Percentiles rank a stretch among this genome's conserved stretches.
Evolutionary conservation across 2,329 filamentous ascomycete genomes (phyloP).

Genomic region (Dothistroma pini): DNA sequence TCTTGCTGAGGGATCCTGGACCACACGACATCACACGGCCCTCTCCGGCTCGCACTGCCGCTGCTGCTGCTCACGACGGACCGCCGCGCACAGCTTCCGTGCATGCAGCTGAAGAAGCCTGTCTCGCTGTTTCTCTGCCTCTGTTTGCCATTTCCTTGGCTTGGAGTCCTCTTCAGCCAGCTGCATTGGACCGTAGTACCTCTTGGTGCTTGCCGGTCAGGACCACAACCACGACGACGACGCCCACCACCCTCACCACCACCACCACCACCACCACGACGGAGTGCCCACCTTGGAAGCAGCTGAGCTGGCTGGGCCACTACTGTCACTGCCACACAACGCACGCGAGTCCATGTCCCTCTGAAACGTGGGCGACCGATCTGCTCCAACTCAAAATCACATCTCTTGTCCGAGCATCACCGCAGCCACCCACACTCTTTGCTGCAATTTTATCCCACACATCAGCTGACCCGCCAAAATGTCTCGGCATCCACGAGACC

Average conservation of each 20-base stretch:
- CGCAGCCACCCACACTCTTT: conserved; percentile 6
- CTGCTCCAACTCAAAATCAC: neutral
- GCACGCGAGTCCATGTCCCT: neutral
- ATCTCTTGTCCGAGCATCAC: conserved; percentile 1
- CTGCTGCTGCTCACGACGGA: neutral
- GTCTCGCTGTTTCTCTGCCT: neutral
- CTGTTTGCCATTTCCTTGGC: neutral
- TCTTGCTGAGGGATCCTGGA: neutral
- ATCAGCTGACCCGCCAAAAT: conserved; percentile 19
- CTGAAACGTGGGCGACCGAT: neutral
- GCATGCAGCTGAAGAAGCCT: neutral
- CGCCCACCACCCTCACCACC: too few relatives aligned
- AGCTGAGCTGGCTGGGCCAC: neutral
- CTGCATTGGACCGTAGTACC: neutral
- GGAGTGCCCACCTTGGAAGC: neutral
- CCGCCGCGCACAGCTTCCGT: conserved; percentile 3
- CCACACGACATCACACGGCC: neutral
- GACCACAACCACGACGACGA: neutral
- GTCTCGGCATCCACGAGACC: conserved; percentile 28
- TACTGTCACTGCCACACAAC: neutral
- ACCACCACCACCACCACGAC: neutral
- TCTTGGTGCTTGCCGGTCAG: neutral
- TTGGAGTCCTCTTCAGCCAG: neutral
- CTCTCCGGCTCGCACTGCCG: neutral
- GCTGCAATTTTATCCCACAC: neutral